These are phyloP conservation scores for Claviceps paspali DNA, from an alignment of 2,329 filamentous ascomycete species.

Conservation along the genomic window DNA sequence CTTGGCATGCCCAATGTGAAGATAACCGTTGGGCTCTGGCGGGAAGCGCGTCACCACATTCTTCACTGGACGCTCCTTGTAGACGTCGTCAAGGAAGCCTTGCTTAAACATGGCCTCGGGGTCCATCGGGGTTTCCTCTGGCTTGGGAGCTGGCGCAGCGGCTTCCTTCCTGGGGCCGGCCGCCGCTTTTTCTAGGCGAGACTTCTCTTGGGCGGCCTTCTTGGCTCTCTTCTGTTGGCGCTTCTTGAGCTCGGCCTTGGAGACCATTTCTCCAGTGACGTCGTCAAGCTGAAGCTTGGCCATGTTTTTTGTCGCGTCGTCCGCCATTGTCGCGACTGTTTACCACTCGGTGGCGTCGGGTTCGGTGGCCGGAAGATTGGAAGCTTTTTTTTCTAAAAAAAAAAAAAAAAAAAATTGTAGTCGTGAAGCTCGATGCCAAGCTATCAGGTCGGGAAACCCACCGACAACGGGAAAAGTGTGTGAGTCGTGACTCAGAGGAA, in stretches of 20 bases:
- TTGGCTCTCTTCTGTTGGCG: conserved; percentile 40
- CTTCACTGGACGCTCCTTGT: conserved; percentile 48
- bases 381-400: not conserved
- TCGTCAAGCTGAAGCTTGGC: conserved; percentile 46
- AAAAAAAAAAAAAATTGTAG: too few relatives aligned
- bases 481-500: not conserved
- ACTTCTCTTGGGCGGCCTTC: conserved; percentile 46
- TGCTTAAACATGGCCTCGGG: conserved; percentile 63
- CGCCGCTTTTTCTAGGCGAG: conserved; percentile 69
- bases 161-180: conserved; percentile 34
- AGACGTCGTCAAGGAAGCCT: conserved; percentile 60
- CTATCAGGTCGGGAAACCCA: too few relatives aligned
- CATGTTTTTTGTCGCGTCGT: conserved; percentile 29
- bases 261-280: conserved; percentile 49
- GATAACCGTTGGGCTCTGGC: conserved; percentile 81
- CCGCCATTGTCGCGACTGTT: conserved; percentile 25
- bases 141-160: conserved; percentile 9
- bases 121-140: conserved; percentile 26
- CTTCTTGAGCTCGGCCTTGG: conserved; percentile 48
- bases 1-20: conserved; percentile 90
- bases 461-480: too few relatives aligned
- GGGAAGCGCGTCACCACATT: conserved; percentile 59
- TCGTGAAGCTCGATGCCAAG: not conserved
- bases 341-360: not conserved
- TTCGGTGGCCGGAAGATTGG: not conserved